A percentile compares a stretch with the other conserved stretches of the same genome.
phyloP scores from a whole-genome alignment of 2,329 filamentous ascomycete species.

The Alternaria triticina region DNA sequence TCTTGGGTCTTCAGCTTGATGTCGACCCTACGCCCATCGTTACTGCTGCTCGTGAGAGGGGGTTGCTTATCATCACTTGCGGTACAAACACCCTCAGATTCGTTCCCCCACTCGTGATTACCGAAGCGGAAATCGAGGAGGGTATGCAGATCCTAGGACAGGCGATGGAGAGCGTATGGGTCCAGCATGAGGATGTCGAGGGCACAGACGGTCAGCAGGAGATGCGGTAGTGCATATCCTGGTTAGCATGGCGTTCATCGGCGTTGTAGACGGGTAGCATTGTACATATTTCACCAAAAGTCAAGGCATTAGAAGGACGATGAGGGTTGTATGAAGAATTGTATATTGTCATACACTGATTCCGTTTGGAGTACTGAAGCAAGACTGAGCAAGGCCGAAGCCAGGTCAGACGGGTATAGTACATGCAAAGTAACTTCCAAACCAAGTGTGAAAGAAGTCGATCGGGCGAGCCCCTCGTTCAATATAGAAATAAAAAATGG shows the following conservation, averaged over 20 bases:
- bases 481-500: not conserved
- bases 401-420: not conserved
- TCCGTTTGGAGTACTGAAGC: not conserved
- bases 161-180: slow-evolving; percentile 64
- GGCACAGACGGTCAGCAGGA: slow-evolving; percentile 44
- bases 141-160: slow-evolving; percentile 79
- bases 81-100: slow-evolving; percentile 92
- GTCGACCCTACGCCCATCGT: slow-evolving; percentile 76
- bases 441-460: not conserved
- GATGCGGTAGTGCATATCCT: slow-evolving; percentile 29
- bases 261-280: slow-evolving; percentile 1
- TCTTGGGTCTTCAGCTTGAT: slow-evolving; percentile 83
- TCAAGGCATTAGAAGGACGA: not conserved
- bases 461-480: not conserved
- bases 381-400: not conserved
- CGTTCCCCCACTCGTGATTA: slow-evolving; percentile 84
- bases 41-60: slow-evolving; percentile 84
- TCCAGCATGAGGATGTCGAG: slow-evolving; percentile 41
- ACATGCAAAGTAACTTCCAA: not conserved
- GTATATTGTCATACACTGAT: not conserved
- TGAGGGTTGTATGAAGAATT: not conserved
- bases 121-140: slow-evolving; percentile 77
- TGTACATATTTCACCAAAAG: not conserved
- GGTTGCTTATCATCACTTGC: slow-evolving; percentile 88
- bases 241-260: slow-evolving; percentile 28